These are phyloP conservation scores for Candida neerlandica DNA, from an alignment of 1,139 yeast genomes.

Conservation along the genomic window DNA sequence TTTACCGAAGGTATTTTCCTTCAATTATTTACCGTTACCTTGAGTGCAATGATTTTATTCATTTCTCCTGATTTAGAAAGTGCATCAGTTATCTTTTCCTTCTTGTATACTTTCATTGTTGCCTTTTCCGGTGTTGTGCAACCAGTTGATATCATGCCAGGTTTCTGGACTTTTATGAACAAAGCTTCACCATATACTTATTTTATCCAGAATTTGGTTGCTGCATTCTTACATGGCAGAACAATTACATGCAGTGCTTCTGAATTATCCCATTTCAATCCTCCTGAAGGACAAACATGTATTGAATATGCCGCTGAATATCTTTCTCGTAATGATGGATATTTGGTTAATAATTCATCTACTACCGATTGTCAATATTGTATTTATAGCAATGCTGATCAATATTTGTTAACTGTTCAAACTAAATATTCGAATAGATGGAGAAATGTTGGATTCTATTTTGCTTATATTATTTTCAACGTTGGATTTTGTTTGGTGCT, in stretches of 20 bases:
- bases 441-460: constrained; percentile 67
- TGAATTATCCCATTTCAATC: constrained; percentile 55
- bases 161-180: constrained; percentile 69
- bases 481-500: constrained; percentile 26
- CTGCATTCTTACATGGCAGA: constrained; percentile 55
- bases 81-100: constrained; percentile 58
- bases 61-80: constrained; percentile 65
- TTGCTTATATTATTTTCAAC: constrained; percentile 60
- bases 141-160: constrained; percentile 59
- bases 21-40: constrained; percentile 55
- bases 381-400: constrained; percentile 53
- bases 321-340: constrained; percentile 43
- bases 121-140: constrained; percentile 68
- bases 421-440: constrained; percentile 52
- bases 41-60: constrained; percentile 57
- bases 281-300: constrained; percentile 66
- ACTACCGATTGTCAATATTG: constrained; percentile 63
- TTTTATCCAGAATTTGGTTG: constrained; percentile 59
- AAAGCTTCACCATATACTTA: constrained; percentile 72
- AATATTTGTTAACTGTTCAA: constrained; percentile 48
- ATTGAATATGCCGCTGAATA: constrained; percentile 45
- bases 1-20: constrained; percentile 55
- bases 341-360: constrained; percentile 53
- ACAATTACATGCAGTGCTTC: constrained; percentile 52
- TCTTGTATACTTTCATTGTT: constrained; percentile 55